A percentile compares a stretch with the other conserved stretches of the same genome.
phyloP scores from a whole-genome alignment of 805 yeast genomes.

The Starmera pachycereana region DNA sequence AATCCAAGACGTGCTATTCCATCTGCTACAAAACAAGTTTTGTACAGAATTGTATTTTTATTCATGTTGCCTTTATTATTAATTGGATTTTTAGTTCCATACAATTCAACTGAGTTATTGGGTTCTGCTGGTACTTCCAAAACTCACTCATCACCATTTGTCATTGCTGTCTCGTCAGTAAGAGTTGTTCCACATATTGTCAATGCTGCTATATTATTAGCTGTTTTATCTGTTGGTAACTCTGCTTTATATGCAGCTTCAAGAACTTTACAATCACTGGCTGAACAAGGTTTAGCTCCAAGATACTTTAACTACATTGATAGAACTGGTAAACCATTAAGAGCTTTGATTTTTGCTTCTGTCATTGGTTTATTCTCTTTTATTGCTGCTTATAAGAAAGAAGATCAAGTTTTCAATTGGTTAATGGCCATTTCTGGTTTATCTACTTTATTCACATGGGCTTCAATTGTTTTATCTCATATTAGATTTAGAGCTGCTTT shows the following conservation, averaged over 20 bases:
- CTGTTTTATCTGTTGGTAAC: constrained; percentile 71
- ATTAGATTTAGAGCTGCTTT: constrained; percentile 51
- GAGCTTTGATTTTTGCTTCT: constrained; percentile 41
- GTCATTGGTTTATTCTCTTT: constrained; percentile 53
- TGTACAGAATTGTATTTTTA: constrained; percentile 53
- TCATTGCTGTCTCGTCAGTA: constrained; percentile 55
- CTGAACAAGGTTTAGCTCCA: constrained; percentile 66
- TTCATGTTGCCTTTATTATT: constrained; percentile 43
- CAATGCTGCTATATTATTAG: constrained; percentile 63
- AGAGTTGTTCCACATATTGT: constrained; percentile 59
- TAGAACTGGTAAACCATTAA: constrained; percentile 48
- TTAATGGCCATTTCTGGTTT: constrained; percentile 51
- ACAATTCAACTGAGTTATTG: constrained; percentile 36
- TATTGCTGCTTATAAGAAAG: constrained; percentile 52
- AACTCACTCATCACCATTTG: constrained; percentile 62
- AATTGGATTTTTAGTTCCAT: constrained; percentile 54
- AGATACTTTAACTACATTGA: constrained; percentile 39
- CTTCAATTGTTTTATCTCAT: constrained; percentile 44
- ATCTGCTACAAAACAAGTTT: constrained; percentile 53
- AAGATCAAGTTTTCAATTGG: constrained; percentile 54
- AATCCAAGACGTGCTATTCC: constrained; percentile 53
- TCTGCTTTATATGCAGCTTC: constrained; percentile 68
- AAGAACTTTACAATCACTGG: constrained; percentile 56
- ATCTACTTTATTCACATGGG: constrained; percentile 55
- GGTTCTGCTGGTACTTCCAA: constrained; percentile 40